Evolutionary conservation across 768 basidiomycete species (phyloP).

Genomic region (Termitomyces eurrhizus): DNA sequence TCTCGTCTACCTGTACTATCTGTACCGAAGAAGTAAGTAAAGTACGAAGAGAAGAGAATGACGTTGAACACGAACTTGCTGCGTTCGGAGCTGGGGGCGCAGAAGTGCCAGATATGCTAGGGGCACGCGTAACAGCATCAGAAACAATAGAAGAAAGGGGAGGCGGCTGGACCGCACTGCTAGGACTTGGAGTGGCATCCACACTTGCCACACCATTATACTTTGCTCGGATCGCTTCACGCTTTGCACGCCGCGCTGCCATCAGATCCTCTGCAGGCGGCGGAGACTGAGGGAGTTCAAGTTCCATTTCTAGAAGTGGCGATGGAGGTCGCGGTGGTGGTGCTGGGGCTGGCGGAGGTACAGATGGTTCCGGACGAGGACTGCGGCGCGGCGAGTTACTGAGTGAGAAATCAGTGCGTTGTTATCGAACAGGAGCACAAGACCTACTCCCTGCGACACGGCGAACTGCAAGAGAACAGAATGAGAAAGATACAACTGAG

Average conservation of each 20-base stretch:
- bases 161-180: conserved; percentile 76
- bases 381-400: conserved; percentile 65
- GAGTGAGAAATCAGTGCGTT: conserved; percentile 8
- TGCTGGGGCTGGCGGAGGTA: not conserved
- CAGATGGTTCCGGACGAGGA: conserved; percentile 13
- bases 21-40: not conserved
- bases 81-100: conserved; percentile 13
- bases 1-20: conserved; percentile 39
- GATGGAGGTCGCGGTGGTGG: conserved; percentile 14
- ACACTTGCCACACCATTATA: conserved; percentile 50
- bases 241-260: conserved; percentile 64
- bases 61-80: conserved; percentile 12
- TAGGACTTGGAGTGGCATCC: conserved; percentile 55
- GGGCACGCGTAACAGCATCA: conserved; percentile 58
- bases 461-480: not conserved
- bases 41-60: conserved; percentile 7
- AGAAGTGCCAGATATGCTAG: conserved; percentile 38
- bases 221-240: conserved; percentile 79
- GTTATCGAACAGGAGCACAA: not conserved
- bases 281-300: conserved; percentile 47
- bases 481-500: not conserved
- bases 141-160: conserved; percentile 52
- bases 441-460: conserved; percentile 2
- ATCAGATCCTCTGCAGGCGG: conserved; percentile 60
- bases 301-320: conserved; percentile 42